phyloP scores from a whole-genome alignment of 2,329 filamentous ascomycete species.

The Monilinia fructigena region DNA sequence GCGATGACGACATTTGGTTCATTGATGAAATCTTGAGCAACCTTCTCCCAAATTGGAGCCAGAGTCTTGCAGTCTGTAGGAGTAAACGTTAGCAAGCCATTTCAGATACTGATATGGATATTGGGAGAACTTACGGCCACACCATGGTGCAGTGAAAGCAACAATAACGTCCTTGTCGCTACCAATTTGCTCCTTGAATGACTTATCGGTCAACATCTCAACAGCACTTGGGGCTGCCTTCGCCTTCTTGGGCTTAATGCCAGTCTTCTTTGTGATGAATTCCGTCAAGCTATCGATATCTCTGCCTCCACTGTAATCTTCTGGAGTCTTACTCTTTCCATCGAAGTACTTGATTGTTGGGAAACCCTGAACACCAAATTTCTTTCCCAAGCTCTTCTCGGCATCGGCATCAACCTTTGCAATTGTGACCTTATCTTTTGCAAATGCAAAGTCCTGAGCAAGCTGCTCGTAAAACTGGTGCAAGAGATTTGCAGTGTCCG shows the following conservation, averaged over 20 bases:
- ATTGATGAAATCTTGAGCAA: slow-evolving; percentile 76
- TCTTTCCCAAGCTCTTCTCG: slow-evolving; percentile 78
- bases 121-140: slow-evolving; percentile 69
- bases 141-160: slow-evolving; percentile 98
- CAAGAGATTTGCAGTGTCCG: slow-evolving; percentile 97
- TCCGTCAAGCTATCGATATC: slow-evolving; percentile 80
- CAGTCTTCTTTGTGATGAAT: slow-evolving; percentile 86
- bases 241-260: slow-evolving; percentile 74
- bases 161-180: slow-evolving; percentile 87
- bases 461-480: slow-evolving; percentile 91
- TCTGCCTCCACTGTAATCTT: slow-evolving; percentile 82
- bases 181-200: slow-evolving; percentile 76
- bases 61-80: slow-evolving; percentile 89
- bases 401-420: slow-evolving; percentile 95
- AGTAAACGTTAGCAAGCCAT: slow-evolving; percentile 25
- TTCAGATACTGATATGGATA: neutral
- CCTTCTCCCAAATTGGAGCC: slow-evolving; percentile 83
- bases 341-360: slow-evolving; percentile 98
- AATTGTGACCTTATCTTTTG: slow-evolving; percentile 73
- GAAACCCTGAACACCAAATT: slow-evolving; percentile 89
- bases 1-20: slow-evolving; percentile 82
- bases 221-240: slow-evolving; percentile 72
- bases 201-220: slow-evolving; percentile 73
- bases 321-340: slow-evolving; percentile 82
- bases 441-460: slow-evolving; percentile 68